Conservation (phyloP, 495 filamentous ascomycete species). For the Cercophora sp. region DNA sequence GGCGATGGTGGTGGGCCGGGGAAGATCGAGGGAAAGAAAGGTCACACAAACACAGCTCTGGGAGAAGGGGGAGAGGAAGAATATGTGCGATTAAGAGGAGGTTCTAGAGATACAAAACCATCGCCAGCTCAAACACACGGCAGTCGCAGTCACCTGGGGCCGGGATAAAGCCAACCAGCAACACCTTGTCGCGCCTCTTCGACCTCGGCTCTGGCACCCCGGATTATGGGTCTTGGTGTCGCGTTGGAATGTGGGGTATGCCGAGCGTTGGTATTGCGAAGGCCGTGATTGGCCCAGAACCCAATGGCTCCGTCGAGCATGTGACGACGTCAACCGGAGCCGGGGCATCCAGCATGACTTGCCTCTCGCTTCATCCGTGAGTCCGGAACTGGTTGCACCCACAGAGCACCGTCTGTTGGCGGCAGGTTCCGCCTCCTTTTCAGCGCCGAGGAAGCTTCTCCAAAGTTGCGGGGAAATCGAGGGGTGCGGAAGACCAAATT, state of each 20-base stretch:
- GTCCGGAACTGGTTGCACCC: neutral
- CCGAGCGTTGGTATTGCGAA: conserved; percentile 10
- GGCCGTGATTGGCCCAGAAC: conserved; percentile 17
- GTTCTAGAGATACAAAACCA: no score
- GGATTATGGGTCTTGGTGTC: neutral
- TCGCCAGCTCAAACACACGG: no score
- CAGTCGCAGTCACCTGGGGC: no score
- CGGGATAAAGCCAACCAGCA: no score
- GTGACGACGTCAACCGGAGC: conserved; percentile 11
- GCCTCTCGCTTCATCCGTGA: neutral
- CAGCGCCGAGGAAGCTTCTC: neutral
- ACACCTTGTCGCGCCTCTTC: neutral
- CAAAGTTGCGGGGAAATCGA: conserved; percentile 3
- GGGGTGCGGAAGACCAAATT: no score
- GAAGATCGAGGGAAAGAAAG: neutral
- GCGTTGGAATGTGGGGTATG: conserved; percentile 16
- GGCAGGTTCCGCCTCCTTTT: neutral
- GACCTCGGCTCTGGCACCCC: neutral
- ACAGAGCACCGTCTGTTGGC: neutral
- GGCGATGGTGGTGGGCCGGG: neutral
- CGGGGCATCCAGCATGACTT: neutral
- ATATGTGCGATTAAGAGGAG: no score
- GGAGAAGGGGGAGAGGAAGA: neutral
- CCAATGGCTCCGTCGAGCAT: conserved; percentile 13
- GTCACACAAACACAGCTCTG: neutral